phyloP scores from a whole-genome alignment of 345 rosid genomes.

The Eucalyptus paniculata region DNA sequence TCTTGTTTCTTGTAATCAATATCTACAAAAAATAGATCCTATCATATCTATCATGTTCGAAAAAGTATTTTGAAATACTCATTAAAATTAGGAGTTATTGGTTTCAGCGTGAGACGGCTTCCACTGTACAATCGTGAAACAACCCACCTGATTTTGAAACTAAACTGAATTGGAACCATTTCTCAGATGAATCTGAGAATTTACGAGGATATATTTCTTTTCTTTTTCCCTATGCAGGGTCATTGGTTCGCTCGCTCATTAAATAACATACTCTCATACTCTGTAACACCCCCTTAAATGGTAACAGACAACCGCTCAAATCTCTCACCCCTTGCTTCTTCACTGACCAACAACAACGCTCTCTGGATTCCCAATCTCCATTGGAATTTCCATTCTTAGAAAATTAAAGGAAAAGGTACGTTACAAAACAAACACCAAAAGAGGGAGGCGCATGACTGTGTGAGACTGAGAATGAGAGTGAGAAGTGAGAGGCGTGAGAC shows the following conservation, averaged over 20 bases:
- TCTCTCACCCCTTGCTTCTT: background rate
- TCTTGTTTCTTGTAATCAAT: background rate
- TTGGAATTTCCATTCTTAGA: background rate
- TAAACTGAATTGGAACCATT: background rate
- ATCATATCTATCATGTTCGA: too few relatives aligned
- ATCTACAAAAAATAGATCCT: too few relatives aligned
- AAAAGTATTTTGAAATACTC: too few relatives aligned
- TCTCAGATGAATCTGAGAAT: too few relatives aligned
- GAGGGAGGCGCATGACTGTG: background rate
- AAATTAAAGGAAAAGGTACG: too few relatives aligned
- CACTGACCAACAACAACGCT: background rate
- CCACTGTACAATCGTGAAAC: too few relatives aligned
- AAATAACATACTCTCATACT: background rate
- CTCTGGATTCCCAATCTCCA: background rate
- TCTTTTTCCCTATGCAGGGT: background rate
- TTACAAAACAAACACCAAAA: background rate
- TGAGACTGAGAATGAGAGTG: background rate
- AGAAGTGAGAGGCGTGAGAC: background rate
- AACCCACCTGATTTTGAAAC: too few relatives aligned
- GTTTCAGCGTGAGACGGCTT: fast-evolving
- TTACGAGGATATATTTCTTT: background rate
- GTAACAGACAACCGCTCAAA: background rate
- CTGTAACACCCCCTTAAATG: background rate
- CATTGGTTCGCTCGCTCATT: background rate
- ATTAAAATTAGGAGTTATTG: background rate